Conservation (phyloP, 2,329 filamentous ascomycete species). For the Cercospora sojina region DNA sequence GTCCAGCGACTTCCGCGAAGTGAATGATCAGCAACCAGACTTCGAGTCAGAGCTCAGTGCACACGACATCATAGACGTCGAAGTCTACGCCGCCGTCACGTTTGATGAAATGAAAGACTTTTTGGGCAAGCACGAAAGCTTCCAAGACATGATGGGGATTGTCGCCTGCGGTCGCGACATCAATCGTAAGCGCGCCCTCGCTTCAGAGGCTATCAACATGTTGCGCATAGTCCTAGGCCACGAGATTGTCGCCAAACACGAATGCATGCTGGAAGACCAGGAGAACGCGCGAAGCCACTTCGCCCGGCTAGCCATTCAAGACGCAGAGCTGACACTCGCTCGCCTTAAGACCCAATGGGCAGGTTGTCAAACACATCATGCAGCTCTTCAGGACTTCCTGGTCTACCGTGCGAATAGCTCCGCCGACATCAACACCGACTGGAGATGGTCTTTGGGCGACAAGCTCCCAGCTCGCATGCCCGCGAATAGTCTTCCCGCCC, state of each 20-base stretch:
- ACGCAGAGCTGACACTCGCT: constrained; percentile 10
- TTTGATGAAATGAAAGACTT: constrained; percentile 34
- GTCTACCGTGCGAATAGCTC: constrained; percentile 28
- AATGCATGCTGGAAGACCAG: constrained; percentile 11
- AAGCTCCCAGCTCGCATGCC: constrained; percentile 21
- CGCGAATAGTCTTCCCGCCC: constrained; percentile 21
- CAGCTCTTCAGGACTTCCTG: constrained; percentile 32
- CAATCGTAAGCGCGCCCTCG: too few species aligned
- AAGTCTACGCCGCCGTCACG: constrained; percentile 15
- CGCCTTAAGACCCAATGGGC: constrained; percentile 17
- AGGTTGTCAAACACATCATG: constrained; percentile 21
- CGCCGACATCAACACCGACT: constrained; percentile 19
- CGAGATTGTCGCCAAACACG: constrained; percentile 18
- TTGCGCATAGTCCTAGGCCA: constrained; percentile 21
- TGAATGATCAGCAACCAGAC: constrained; percentile 25
- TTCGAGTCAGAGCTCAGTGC: constrained; percentile 17
- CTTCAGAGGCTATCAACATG: constrained; percentile 26
- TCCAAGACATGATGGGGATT: constrained; percentile 35
- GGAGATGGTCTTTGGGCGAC: constrained; percentile 34
- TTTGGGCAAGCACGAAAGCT: constrained; percentile 31
- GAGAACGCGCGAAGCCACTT: constrained; percentile 3
- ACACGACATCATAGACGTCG: constrained; percentile 10
- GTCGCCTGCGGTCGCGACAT: constrained; percentile 24
- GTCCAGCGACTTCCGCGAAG: constrained; percentile 36
- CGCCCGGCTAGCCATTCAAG: neutral